These are phyloP conservation scores for Fusarium sp. DNA, from an alignment of 2,329 filamentous ascomycete genomes.

Conservation along the genomic window DNA sequence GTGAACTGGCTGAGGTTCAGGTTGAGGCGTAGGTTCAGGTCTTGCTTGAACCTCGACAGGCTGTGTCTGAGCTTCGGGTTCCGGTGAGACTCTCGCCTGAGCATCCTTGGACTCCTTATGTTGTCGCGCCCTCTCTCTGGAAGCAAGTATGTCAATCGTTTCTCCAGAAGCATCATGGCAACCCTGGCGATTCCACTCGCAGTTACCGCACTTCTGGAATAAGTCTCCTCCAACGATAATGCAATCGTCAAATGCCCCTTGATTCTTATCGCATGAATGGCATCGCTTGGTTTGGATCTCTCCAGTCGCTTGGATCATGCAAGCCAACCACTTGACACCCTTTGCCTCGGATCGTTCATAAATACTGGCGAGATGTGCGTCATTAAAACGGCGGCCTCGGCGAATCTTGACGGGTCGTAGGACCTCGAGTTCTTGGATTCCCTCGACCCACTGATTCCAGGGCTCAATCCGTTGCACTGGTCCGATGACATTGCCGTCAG, in stretches of 20 bases:
- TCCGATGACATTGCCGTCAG: conserved; percentile 54
- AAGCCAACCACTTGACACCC: conserved; percentile 59
- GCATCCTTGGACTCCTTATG: conserved; percentile 18
- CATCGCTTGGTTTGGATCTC: conserved; percentile 55
- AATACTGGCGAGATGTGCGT: conserved; percentile 54
- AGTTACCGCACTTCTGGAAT: conserved; percentile 63
- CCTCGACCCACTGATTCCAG: conserved; percentile 56
- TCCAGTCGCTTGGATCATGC: conserved; percentile 64
- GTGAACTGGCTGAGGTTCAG: background rate
- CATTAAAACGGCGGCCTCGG: conserved; percentile 55
- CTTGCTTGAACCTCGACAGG: conserved; percentile 21
- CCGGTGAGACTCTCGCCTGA: background rate
- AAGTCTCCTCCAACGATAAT: conserved; percentile 56
- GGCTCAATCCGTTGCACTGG: conserved; percentile 51
- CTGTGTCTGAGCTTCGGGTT: conserved; percentile 18
- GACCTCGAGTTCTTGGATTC: conserved; percentile 53
- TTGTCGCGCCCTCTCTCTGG: conserved; percentile 30
- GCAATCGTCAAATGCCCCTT: conserved; percentile 60
- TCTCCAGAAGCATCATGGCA: conserved; percentile 50
- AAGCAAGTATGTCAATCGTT: conserved; percentile 33
- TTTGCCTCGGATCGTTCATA: conserved; percentile 57
- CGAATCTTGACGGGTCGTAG: conserved; percentile 57
- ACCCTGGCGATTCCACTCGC: conserved; percentile 60
- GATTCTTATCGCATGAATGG: conserved; percentile 54
- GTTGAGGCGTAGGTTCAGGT: background rate